Evolutionary conservation across 2,329 filamentous ascomycete species (phyloP).

Genomic region (Gaeumannomyces tritici): DNA sequence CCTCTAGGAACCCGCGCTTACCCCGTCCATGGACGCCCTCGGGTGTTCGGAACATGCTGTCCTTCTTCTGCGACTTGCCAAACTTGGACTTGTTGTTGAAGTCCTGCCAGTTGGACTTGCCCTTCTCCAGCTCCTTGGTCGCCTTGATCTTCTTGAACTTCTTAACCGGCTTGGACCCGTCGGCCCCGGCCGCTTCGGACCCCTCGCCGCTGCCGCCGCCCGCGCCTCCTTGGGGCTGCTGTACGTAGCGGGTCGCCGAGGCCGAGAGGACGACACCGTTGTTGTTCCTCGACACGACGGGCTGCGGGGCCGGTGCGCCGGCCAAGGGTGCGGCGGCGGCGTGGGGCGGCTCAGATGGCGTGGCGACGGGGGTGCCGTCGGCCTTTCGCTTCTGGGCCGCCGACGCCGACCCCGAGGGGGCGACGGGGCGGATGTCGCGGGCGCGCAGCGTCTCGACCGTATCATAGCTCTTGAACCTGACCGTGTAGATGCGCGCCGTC

Average conservation of each 20-base stretch:
- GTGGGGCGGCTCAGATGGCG: constrained; percentile 38
- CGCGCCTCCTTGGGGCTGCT: constrained; percentile 46
- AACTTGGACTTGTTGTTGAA: constrained; percentile 73
- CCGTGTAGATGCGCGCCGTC: constrained; percentile 84
- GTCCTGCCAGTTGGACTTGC: constrained; percentile 91
- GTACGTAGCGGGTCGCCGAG: constrained; percentile 45
- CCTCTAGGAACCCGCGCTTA: constrained; percentile 27
- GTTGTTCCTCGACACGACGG: constrained; percentile 15
- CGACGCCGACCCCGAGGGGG: not conserved
- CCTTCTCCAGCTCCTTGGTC: constrained; percentile 80
- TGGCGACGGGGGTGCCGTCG: constrained; percentile 57
- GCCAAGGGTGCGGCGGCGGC: constrained; percentile 43
- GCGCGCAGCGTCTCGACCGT: constrained; percentile 73
- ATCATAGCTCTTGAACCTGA: constrained; percentile 89
- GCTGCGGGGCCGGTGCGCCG: constrained; percentile 20
- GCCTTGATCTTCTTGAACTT: constrained; percentile 87
- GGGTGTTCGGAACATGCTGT: constrained; percentile 94
- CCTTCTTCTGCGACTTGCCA: constrained; percentile 64
- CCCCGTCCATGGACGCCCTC: constrained; percentile 81
- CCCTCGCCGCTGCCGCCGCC: constrained; percentile 28
- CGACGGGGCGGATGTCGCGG: constrained; percentile 74
- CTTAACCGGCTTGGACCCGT: constrained; percentile 64
- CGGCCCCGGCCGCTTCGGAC: constrained; percentile 32
- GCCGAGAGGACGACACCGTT: constrained; percentile 44
- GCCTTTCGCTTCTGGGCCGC: constrained; percentile 72